phyloP scores from a whole-genome alignment of 2,329 filamentous ascomycete genomes.

The Ascochyta fabae region DNA sequence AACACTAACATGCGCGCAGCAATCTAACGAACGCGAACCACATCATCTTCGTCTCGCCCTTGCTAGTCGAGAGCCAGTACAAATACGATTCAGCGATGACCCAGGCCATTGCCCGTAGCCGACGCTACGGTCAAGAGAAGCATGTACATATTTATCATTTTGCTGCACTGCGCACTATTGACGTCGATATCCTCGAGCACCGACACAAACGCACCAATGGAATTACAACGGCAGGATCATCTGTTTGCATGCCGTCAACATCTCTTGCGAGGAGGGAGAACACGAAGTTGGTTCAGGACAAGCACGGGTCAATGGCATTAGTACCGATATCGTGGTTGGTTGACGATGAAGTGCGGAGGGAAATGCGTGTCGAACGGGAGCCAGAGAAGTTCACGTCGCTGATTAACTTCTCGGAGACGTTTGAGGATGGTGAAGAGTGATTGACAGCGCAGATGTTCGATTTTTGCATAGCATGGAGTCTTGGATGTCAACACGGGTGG shows the following conservation, averaged over 20 bases:
- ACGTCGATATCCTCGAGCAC: slow-evolving; percentile 56
- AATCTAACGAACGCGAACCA: slow-evolving; percentile 71
- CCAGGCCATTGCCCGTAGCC: slow-evolving; percentile 67
- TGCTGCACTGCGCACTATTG: slow-evolving; percentile 75
- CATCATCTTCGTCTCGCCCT: slow-evolving; percentile 66
- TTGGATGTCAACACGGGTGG: neutral
- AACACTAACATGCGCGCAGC: slow-evolving; percentile 39
- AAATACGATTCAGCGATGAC: slow-evolving; percentile 65
- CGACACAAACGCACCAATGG: slow-evolving; percentile 45
- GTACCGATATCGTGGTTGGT: slow-evolving; percentile 37
- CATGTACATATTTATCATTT: slow-evolving; percentile 71
- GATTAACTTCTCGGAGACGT: slow-evolving; percentile 38
- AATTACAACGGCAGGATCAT: slow-evolving; percentile 15
- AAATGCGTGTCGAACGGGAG: slow-evolving; percentile 20
- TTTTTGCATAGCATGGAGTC: neutral
- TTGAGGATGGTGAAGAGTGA: slow-evolving; percentile 26
- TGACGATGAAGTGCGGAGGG: slow-evolving; percentile 16
- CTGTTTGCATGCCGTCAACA: slow-evolving; percentile 8
- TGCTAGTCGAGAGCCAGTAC: slow-evolving; percentile 58
- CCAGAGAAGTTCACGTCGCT: slow-evolving; percentile 32
- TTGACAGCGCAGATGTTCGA: no score
- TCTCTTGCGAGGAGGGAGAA: slow-evolving; percentile 20
- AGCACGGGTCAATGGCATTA: slow-evolving; percentile 26
- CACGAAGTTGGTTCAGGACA: slow-evolving; percentile 29
- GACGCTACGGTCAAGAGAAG: slow-evolving; percentile 64